Base-by-base conservation (phyloP, 345 rosid species). In the Aurinia saxatilis region DNA sequence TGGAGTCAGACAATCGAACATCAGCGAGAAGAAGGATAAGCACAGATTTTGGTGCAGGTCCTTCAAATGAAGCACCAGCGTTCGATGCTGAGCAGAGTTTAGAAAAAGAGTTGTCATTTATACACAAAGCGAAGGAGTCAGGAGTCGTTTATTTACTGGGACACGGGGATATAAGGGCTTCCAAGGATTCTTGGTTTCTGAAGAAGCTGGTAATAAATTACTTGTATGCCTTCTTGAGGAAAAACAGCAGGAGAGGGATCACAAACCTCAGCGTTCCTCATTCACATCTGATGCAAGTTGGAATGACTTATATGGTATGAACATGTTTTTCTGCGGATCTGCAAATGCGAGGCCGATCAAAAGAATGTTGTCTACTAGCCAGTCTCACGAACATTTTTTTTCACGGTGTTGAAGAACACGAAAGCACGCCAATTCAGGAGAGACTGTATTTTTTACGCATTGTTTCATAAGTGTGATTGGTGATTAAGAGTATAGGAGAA, bases 251-350 rank as follows among this genome's bases (percentile, higher is more conserved):
- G 74, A 90, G 97, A 82, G 97, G 90, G 63, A 83, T 78, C 1
- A 88, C 99, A 14, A 90, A 93, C 75, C 72, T 87, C 72, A 93
- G 97, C 0, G 96, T 90, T 30, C 99, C 97, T 9, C 99, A 93
- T 77, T 77, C 96, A 0, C 77, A 93, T 72, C 81, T 93, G 39
- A 90, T 93, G 90, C 99, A 93, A 79, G 99, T 93, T n/a, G 95
- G 99, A 33, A 93, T 93, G 99, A 93, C 99, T 11, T 93, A 90
- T 78, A 93, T 93, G 99, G 99, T 93, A 15, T 93, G 81, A 87
- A 42, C 48, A 8, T 5, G 58, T 23, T 54, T 14, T 19, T 10
- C 19, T 2, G n/a, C 37, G 41, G 19, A 19, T 34, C 50, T 29
- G 63, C 49, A 15, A 15, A 49, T 9, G 10, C 40, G 31, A 5